Percentiles rank a stretch among this genome's conserved stretches.
Conservation (phyloP, 2,329 filamentous ascomycete species). For the Arthroderma sp. region DNA sequence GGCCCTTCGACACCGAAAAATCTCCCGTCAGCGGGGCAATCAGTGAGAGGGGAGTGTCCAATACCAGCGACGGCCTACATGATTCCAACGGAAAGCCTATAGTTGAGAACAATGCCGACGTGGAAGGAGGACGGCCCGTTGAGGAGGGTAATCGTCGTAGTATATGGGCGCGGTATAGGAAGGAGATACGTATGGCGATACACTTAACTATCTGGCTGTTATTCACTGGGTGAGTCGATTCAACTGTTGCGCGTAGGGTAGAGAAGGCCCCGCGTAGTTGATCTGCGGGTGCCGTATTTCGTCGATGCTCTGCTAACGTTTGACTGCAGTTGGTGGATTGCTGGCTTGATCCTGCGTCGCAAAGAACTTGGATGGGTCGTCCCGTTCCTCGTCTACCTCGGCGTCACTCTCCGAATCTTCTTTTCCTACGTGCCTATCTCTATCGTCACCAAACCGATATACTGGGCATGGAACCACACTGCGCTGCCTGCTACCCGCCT, state of each 20-base stretch:
- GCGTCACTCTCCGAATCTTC: slow-evolving; percentile 59
- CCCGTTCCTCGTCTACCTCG: slow-evolving; percentile 70
- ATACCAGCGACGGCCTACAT: neutral
- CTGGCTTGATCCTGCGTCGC: slow-evolving; percentile 59
- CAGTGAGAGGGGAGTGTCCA: neutral
- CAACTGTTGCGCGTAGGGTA: neutral
- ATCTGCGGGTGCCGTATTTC: neutral
- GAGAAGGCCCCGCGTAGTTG: neutral
- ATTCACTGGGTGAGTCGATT: slow-evolving; percentile 41
- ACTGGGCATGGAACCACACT: slow-evolving; percentile 55
- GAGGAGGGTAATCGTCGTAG: neutral
- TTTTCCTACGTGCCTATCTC: slow-evolving; percentile 61
- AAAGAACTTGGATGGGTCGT: slow-evolving; percentile 68
- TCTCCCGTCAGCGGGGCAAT: neutral
- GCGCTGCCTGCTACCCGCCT: slow-evolving; percentile 46
- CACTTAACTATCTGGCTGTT: slow-evolving; percentile 40
- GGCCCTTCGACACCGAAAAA: neutral
- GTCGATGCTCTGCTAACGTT: neutral
- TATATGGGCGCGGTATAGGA: slow-evolving; percentile 4
- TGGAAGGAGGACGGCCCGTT: neutral
- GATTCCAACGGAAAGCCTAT: neutral
- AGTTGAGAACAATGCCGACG: neutral
- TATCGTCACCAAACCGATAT: slow-evolving; percentile 54
- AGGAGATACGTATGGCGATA: slow-evolving; percentile 27
- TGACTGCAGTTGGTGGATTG: slow-evolving; percentile 57